phyloP scores from a whole-genome alignment of 1,284 basidiomycete genomes.

The Sporisorium scitamineum region DNA sequence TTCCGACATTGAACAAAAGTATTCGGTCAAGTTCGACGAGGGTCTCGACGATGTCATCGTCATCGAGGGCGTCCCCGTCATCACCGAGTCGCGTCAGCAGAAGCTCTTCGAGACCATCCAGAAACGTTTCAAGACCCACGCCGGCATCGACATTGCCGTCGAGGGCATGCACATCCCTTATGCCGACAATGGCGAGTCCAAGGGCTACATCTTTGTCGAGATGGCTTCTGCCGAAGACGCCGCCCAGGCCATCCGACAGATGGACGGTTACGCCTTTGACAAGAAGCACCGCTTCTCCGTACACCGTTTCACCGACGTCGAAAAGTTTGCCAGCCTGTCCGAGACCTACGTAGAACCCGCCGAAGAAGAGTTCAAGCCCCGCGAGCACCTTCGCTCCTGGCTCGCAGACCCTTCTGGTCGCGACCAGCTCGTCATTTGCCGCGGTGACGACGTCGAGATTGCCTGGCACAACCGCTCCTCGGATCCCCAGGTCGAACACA shows the following conservation, averaged over 20 bases:
- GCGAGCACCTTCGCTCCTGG: slow-evolving; percentile 97
- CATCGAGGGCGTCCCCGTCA: slow-evolving; percentile 70
- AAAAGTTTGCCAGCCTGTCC: slow-evolving; percentile 82
- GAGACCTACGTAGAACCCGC: slow-evolving; percentile 86
- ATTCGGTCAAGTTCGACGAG: slow-evolving; percentile 68
- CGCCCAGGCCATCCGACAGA: slow-evolving; percentile 79
- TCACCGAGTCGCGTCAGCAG: slow-evolving; percentile 68
- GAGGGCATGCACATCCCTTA: slow-evolving; percentile 70
- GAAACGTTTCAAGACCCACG: slow-evolving; percentile 69
- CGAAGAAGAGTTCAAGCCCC: slow-evolving; percentile 82
- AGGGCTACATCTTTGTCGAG: slow-evolving; percentile 85
- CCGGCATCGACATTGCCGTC: slow-evolving; percentile 66
- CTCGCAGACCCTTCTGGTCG: slow-evolving; percentile 90
- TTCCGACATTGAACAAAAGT: slow-evolving; percentile 94
- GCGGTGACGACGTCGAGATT: slow-evolving; percentile 89
- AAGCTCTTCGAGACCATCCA: slow-evolving; percentile 69
- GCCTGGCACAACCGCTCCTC: slow-evolving; percentile 94
- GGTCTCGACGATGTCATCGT: slow-evolving; percentile 71
- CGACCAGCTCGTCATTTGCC: slow-evolving; percentile 95
- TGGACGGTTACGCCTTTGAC: slow-evolving; percentile 91
- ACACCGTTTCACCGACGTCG: slow-evolving; percentile 93
- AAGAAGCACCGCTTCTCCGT: slow-evolving; percentile 89
- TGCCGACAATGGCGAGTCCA: slow-evolving; percentile 68
- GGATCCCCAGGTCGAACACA: slow-evolving; percentile 82
- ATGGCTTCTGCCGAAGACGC: slow-evolving; percentile 86